Evolutionary conservation across 352 stramenopile genomes (phyloP).

Genomic region (Phytopythium helicoides): DNA sequence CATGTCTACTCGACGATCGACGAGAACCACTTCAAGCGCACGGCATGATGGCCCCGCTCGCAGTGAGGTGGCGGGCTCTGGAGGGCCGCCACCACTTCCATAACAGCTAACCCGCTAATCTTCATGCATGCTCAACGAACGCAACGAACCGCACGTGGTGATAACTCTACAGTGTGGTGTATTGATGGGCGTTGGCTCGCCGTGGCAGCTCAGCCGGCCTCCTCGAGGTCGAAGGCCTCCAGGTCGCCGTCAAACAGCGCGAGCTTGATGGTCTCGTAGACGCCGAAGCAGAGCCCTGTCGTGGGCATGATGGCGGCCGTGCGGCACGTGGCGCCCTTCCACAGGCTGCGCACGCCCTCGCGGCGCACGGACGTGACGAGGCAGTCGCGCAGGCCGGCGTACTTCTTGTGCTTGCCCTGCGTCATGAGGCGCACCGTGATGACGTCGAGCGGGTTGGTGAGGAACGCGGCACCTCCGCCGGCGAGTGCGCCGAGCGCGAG

Average conservation of each 20-base stretch:
- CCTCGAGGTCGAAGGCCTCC: conserved; percentile 63
- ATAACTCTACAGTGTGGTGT: conserved; percentile 4
- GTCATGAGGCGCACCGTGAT: conserved; percentile 84
- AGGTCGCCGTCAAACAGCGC: conserved; percentile 66
- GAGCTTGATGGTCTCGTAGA: conserved; percentile 85
- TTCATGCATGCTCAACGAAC: not conserved
- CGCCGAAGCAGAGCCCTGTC: conserved; percentile 81
- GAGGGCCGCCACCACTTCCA: no score
- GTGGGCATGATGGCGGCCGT: conserved; percentile 75
- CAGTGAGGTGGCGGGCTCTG: conserved; percentile 19
- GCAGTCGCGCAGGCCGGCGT: conserved; percentile 57
- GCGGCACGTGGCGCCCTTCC: conserved; percentile 66
- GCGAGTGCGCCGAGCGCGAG: conserved; percentile 53
- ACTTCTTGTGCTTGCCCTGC: conserved; percentile 67
- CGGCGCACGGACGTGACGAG: conserved; percentile 50
- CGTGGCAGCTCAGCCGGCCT: conserved; percentile 8
- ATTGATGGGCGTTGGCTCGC: not conserved
- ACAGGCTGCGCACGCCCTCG: conserved; percentile 58
- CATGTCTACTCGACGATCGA: conserved; percentile 92
- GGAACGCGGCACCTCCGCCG: conserved; percentile 57
- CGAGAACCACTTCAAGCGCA: conserved; percentile 90
- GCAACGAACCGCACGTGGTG: conserved; percentile 5
- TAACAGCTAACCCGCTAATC: no score
- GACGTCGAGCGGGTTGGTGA: conserved; percentile 82
- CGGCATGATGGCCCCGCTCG: conserved; percentile 25